Conservation (phyloP, 2,329 filamentous ascomycete species). For the Nemania sp. region DNA sequence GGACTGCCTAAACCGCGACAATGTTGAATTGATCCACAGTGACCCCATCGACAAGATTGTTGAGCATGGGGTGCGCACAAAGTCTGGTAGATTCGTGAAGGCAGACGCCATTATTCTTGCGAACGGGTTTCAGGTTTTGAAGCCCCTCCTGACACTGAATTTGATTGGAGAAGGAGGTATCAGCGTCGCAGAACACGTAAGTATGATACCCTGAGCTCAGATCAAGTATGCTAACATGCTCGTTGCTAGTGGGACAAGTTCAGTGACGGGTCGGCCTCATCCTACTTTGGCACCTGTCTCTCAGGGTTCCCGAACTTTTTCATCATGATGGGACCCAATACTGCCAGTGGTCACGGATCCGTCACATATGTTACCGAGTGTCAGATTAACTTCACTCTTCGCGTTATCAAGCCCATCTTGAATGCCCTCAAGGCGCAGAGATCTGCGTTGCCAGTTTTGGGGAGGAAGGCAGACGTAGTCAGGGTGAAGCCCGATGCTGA, state of each 20-base stretch:
- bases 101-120: slow-evolving; percentile 22
- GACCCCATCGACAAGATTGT: slow-evolving; percentile 20
- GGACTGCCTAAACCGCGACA: slow-evolving; percentile 13
- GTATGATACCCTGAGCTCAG: not conserved
- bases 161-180: slow-evolving; percentile 11
- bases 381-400: slow-evolving; percentile 20
- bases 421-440: slow-evolving; percentile 15
- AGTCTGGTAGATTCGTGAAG: slow-evolving; percentile 12
- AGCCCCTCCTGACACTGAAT: slow-evolving; percentile 4
- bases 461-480: slow-evolving; percentile 12
- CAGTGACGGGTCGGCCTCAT: slow-evolving; percentile 13
- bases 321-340: slow-evolving; percentile 21
- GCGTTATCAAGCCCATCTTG: slow-evolving; percentile 20
- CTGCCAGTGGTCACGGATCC: slow-evolving; percentile 14
- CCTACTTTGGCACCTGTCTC: slow-evolving; percentile 21
- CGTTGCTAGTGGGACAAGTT: slow-evolving; percentile 13
- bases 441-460: slow-evolving; percentile 12
- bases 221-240: slow-evolving; percentile 1
- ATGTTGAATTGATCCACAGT: slow-evolving; percentile 17
- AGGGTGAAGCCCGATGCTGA: slow-evolving; percentile 18
- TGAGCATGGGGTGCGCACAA: slow-evolving; percentile 18
- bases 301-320: slow-evolving; percentile 21
- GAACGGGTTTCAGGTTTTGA: slow-evolving; percentile 14
- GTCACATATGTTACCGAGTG: slow-evolving; percentile 16
- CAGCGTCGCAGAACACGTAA: slow-evolving; percentile 16